These are phyloP conservation scores for Neoscytalidium dimidiatum DNA, from an alignment of 2,329 filamentous ascomycete genomes.

Conservation along the genomic window DNA sequence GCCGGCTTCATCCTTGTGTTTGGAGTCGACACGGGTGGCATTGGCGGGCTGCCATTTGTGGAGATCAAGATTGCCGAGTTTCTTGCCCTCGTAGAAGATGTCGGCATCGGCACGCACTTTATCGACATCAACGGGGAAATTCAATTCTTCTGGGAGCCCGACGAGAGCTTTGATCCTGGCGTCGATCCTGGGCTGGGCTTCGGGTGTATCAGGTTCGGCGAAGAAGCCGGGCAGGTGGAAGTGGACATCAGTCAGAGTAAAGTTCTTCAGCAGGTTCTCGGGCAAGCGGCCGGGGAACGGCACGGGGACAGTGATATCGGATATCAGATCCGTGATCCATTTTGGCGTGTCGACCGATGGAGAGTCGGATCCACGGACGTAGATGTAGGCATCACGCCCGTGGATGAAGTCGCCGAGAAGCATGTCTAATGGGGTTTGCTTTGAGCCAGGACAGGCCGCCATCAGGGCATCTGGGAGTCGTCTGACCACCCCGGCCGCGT, in stretches of 20 bases:
- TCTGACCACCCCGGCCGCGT: conserved; percentile 71
- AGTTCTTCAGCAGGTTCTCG: conserved; percentile 82
- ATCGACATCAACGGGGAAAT: conserved; percentile 78
- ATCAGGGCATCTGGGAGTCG: conserved; percentile 74
- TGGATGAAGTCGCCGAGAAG: conserved; percentile 80
- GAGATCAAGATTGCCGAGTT: conserved; percentile 80
- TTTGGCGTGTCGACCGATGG: conserved; percentile 68
- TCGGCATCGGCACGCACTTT: conserved; percentile 75
- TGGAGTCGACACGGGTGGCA: conserved; percentile 67
- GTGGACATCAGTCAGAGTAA: conserved; percentile 81
- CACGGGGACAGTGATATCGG: conserved; percentile 79
- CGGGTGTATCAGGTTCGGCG: conserved; percentile 72
- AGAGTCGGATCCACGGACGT: conserved; percentile 75
- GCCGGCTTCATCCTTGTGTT: conserved; percentile 59
- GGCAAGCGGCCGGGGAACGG: conserved; percentile 81
- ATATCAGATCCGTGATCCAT: conserved; percentile 81
- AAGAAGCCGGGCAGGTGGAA: conserved; percentile 82
- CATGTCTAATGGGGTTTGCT: conserved; percentile 80
- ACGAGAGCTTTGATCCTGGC: conserved; percentile 81
- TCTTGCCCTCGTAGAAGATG: conserved; percentile 74
- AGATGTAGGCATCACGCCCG: conserved; percentile 76
- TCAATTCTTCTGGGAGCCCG: conserved; percentile 79
- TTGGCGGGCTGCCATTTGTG: conserved; percentile 81
- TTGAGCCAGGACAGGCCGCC: conserved; percentile 71
- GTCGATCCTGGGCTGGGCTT: conserved; percentile 75